A percentile compares a stretch with the other conserved stretches of the same genome.
phyloP scores from a whole-genome alignment of 2,329 filamentous ascomycete species.

The Hawksworthiomyces lignivorus region DNA sequence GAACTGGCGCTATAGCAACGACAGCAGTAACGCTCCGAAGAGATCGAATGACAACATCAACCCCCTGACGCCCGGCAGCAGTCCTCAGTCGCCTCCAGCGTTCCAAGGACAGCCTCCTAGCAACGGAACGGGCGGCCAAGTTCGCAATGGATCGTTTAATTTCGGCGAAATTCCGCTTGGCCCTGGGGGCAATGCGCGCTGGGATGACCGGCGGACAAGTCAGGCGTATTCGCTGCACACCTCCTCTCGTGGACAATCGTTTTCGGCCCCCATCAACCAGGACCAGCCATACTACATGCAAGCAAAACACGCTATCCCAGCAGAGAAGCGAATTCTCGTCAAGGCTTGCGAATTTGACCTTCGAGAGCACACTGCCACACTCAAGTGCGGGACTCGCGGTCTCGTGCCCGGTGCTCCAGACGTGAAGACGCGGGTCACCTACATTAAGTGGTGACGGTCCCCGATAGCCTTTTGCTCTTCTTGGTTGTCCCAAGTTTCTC shows the following conservation, averaged over 20 bases:
- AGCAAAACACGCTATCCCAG: conserved; percentile 32
- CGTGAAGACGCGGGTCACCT: conserved; percentile 36
- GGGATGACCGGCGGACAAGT: conserved; percentile 24
- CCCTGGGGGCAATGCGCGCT: conserved; percentile 37
- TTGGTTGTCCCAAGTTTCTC: background rate
- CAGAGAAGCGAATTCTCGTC: conserved; percentile 49
- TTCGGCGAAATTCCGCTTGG: conserved; percentile 31
- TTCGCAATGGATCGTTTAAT: conserved; percentile 22
- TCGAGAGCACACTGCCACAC: conserved; percentile 38
- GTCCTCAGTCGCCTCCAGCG: conserved; percentile 16
- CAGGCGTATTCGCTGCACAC: conserved; percentile 13
- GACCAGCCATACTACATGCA: conserved; percentile 11
- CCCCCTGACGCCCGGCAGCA: conserved; percentile 21
- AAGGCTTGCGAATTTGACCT: conserved; percentile 50
- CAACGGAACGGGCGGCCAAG: conserved; percentile 17
- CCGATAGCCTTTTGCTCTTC: background rate
- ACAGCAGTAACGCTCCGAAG: background rate
- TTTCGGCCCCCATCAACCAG: background rate
- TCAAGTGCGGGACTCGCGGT: conserved; percentile 48
- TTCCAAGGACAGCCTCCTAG: conserved; percentile 12
- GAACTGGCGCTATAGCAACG: background rate
- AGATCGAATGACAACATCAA: background rate
- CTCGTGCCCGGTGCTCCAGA: conserved; percentile 40
- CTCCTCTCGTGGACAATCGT: background rate
- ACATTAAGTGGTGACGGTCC: conserved; percentile 39